Evolutionary conservation across 805 yeast species (phyloP).

Genomic region (Cyberlindnera galapagoensis): DNA sequence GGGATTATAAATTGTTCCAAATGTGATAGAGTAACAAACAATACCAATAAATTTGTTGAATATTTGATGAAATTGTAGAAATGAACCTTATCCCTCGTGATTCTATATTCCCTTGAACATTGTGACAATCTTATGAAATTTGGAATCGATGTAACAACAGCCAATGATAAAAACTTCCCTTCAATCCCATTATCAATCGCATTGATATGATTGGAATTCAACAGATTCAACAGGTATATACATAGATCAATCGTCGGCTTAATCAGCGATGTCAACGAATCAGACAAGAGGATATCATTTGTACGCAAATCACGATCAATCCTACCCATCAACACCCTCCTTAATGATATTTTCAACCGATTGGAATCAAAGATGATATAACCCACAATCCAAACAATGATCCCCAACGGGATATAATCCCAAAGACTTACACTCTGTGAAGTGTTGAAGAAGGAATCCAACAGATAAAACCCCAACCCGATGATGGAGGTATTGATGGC

Average conservation of each 20-base stretch:
- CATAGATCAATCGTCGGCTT: slow-evolving; percentile 69
- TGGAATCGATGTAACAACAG: slow-evolving; percentile 46
- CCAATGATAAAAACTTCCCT: slow-evolving; percentile 27
- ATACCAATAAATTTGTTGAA: slow-evolving; percentile 51
- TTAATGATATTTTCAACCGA: slow-evolving; percentile 27
- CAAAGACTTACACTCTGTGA: slow-evolving; percentile 2
- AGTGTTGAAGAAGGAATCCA: slow-evolving; percentile 2
- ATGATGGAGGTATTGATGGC: slow-evolving; percentile 7
- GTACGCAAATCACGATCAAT: slow-evolving; percentile 50
- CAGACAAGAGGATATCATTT: slow-evolving; percentile 79
- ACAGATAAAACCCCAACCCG: slow-evolving; percentile 1
- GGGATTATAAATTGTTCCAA: slow-evolving; percentile 23
- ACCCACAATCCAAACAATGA: slow-evolving; percentile 4
- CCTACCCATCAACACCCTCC: slow-evolving; percentile 50
- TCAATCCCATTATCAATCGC: slow-evolving; percentile 30
- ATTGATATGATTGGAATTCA: slow-evolving; percentile 27
- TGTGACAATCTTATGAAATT: slow-evolving; percentile 73
- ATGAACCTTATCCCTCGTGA: slow-evolving; percentile 42
- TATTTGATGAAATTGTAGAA: slow-evolving; percentile 73
- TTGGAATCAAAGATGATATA: slow-evolving; percentile 6
- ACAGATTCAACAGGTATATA: slow-evolving; percentile 44
- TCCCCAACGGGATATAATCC: slow-evolving; percentile 9
- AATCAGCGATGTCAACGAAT: slow-evolving; percentile 76
- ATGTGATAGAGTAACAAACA: slow-evolving; percentile 29
- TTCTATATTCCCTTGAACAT: slow-evolving; percentile 67